Percentiles rank a stretch among this genome's conserved stretches.
Conservation (phyloP, 768 basidiomycete genomes). For the Boletus edulis region DNA sequence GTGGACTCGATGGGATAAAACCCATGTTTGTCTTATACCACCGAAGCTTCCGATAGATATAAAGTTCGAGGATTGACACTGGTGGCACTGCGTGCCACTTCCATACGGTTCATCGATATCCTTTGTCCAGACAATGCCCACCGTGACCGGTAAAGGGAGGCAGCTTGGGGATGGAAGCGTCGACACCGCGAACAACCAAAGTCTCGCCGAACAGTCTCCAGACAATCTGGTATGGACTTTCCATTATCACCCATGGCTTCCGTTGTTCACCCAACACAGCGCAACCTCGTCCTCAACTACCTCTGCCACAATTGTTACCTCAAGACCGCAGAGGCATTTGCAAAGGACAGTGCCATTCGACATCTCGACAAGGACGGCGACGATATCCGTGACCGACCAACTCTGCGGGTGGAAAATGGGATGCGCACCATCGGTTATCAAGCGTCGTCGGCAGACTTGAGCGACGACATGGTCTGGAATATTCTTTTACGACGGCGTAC, state of each 20-base stretch:
- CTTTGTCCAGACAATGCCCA: constrained; percentile 17
- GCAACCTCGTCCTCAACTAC: constrained; percentile 71
- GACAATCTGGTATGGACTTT: constrained; percentile 43
- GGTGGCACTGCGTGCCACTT: constrained; percentile 11
- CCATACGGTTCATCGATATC: background rate
- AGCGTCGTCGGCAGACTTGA: constrained; percentile 23
- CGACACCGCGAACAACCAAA: constrained; percentile 17
- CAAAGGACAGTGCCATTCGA: constrained; percentile 56
- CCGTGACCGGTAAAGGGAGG: constrained; percentile 17
- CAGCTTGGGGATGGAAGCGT: constrained; percentile 3
- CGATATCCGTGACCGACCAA: constrained; percentile 40
- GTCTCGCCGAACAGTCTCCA: constrained; percentile 35
- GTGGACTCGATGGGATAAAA: background rate
- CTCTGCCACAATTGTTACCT: constrained; percentile 72
- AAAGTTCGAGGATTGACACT: constrained; percentile 3
- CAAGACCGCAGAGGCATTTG: constrained; percentile 68
- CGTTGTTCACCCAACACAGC: constrained; percentile 37
- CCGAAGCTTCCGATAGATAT: background rate
- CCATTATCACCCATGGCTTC: background rate
- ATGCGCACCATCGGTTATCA: constrained; percentile 5
- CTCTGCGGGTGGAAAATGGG: constrained; percentile 12
- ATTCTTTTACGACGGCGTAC: constrained; percentile 56
- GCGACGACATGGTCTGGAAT: constrained; percentile 41
- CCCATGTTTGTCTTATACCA: background rate
- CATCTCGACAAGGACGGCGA: constrained; percentile 72